Conservation (phyloP, 345 rosid genomes). For the Reutealis trisperma region DNA sequence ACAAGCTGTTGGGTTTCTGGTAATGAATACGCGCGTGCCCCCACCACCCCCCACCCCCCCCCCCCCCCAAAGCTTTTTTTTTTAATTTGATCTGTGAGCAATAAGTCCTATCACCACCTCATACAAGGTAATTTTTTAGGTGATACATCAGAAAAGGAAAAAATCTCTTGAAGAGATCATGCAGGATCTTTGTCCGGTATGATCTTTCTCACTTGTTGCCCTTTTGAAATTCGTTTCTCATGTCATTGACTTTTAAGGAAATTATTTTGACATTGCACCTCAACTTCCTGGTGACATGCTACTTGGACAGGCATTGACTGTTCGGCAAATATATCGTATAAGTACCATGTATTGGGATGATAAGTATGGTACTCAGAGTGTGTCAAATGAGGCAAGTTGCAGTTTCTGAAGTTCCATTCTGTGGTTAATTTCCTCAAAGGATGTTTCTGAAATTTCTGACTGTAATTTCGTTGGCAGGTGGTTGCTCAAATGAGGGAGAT, state of each 20-base stretch:
- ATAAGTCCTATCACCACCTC: slow-evolving; percentile 11
- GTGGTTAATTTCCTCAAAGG: slow-evolving; percentile 4
- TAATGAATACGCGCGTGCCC: slow-evolving; percentile 35
- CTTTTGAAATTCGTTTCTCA: slow-evolving; percentile 5
- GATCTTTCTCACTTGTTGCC: slow-evolving; percentile 20
- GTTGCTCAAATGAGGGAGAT: slow-evolving; percentile 87
- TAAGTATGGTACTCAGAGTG: slow-evolving; percentile 95
- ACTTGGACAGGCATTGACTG: slow-evolving; percentile 68
- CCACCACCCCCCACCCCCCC: too few relatives aligned
- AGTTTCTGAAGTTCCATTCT: background rate
- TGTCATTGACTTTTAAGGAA: background rate
- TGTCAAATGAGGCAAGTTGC: slow-evolving; percentile 79
- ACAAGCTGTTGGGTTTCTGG: slow-evolving; percentile 99
- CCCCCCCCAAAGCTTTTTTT: too few relatives aligned
- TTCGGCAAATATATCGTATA: slow-evolving; percentile 94
- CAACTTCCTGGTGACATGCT: slow-evolving; percentile 5
- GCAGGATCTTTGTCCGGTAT: slow-evolving; percentile 93
- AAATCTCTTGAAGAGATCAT: slow-evolving; percentile 86
- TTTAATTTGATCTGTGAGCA: slow-evolving; percentile 1
- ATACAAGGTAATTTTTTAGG: slow-evolving; percentile 46
- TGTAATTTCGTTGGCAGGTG: slow-evolving; percentile 45
- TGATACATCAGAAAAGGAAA: slow-evolving; percentile 95
- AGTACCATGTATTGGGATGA: slow-evolving; percentile 99
- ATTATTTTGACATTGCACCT: background rate
- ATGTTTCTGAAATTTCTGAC: slow-evolving; percentile 14